Evolutionary conservation across 306 rosid species (phyloP).

Genomic region (Trifolium repens): DNA sequence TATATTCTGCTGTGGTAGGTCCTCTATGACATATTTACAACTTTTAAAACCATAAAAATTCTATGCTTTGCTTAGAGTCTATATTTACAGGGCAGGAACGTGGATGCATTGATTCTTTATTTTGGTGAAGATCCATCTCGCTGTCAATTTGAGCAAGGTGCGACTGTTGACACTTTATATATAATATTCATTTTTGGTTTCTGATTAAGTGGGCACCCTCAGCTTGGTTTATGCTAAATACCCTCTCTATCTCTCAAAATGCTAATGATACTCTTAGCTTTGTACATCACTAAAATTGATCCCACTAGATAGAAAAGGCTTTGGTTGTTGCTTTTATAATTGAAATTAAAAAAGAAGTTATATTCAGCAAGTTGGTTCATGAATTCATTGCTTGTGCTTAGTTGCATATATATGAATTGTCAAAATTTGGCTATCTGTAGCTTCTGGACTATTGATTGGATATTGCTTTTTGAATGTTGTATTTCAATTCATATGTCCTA

Average conservation of each 20-base stretch:
- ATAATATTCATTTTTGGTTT: slow-evolving; percentile 34
- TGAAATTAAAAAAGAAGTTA: not conserved
- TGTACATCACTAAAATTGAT: slow-evolving; percentile 3
- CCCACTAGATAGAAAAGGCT: slow-evolving; percentile 11
- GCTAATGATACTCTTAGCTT: slow-evolving; percentile 16
- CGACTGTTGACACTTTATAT: slow-evolving; percentile 25
- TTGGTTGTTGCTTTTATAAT: slow-evolving; percentile 1
- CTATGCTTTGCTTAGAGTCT: slow-evolving; percentile 40
- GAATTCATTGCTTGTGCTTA: slow-evolving; percentile 18
- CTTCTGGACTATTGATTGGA: slow-evolving; percentile 6
- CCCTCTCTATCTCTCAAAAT: not conserved
- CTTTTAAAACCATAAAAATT: slow-evolving; percentile 17
- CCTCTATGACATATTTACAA: slow-evolving; percentile 27
- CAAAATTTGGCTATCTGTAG: slow-evolving; percentile 2
- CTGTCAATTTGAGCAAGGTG: slow-evolving; percentile 94
- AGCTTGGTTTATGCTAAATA: slow-evolving; percentile 15
- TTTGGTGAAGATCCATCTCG: slow-evolving; percentile 95
- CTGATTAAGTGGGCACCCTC: slow-evolving; percentile 2
- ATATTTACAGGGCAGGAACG: slow-evolving; percentile 77
- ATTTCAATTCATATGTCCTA: slow-evolving; percentile 7
- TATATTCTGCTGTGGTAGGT: slow-evolving; percentile 86
- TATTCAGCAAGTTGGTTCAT: slow-evolving; percentile 22
- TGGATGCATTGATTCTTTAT: slow-evolving; percentile 82
- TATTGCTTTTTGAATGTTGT: slow-evolving; percentile 8
- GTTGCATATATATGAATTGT: slow-evolving; percentile 2